Conservation (phyloP, 169 alveolate species). For the Pseudocohnilembus persalinus region DNA sequence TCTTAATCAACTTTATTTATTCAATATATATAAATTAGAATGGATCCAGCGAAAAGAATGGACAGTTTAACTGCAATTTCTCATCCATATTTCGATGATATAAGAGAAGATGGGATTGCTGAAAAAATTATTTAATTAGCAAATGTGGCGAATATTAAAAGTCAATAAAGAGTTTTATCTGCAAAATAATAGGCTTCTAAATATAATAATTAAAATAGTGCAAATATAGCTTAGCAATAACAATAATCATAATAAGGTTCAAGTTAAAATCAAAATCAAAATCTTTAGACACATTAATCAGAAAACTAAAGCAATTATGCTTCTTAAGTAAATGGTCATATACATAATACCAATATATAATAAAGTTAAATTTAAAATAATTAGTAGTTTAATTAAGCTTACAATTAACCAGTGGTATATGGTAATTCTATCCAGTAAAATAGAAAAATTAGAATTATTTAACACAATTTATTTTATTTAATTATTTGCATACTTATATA, state of each 20-base stretch:
- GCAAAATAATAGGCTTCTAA: constrained; percentile 23
- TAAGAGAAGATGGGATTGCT: constrained; percentile 52
- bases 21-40: constrained; percentile 11
- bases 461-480: too few species aligned
- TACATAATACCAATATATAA: not conserved
- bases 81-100: constrained; percentile 86
- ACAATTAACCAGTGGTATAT: too few species aligned
- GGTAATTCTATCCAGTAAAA: too few species aligned
- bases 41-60: constrained; percentile 84
- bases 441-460: too few species aligned
- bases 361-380: not conserved
- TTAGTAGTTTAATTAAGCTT: too few species aligned
- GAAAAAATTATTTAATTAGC: not conserved
- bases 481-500: too few species aligned
- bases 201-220: constrained; percentile 2
- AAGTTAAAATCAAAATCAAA: not conserved
- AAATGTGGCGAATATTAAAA: not conserved
- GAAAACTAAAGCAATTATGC: not conserved
- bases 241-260: not conserved
- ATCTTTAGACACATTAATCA: not conserved
- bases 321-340: not conserved
- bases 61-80: constrained; percentile 73
- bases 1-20: not conserved
- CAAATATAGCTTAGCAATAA: not conserved
- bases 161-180: constrained; percentile 33